Conservation (phyloP, 2,329 filamentous ascomycete species). For the Fusarium poae region DNA sequence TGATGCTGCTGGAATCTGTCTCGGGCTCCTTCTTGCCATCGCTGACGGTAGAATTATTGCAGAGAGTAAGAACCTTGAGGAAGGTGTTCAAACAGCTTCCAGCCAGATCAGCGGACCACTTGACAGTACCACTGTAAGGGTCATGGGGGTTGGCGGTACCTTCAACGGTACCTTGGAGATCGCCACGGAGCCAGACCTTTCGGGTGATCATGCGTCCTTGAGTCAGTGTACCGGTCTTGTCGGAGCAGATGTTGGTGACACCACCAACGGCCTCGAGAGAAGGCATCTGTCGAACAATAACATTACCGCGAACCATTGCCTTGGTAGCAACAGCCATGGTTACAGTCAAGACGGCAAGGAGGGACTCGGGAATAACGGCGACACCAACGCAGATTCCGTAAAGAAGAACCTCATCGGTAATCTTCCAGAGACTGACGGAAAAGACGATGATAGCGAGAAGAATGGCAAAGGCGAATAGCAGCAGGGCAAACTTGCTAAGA, state of each 20-base stretch:
- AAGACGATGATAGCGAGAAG: constrained; percentile 73
- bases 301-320: constrained; percentile 73
- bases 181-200: constrained; percentile 71
- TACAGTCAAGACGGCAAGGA: constrained; percentile 78
- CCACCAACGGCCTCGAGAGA: constrained; percentile 76
- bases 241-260: constrained; percentile 78
- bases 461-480: constrained; percentile 80
- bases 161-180: constrained; percentile 66
- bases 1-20: constrained; percentile 62
- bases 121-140: constrained; percentile 67
- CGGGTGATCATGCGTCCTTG: constrained; percentile 75
- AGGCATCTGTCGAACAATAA: constrained; percentile 74
- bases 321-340: constrained; percentile 77
- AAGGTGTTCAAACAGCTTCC: constrained; percentile 61
- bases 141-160: constrained; percentile 71
- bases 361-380: constrained; percentile 74
- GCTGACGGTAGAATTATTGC: constrained; percentile 69
- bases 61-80: constrained; percentile 69
- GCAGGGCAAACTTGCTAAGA: constrained; percentile 84
- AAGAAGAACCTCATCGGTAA: constrained; percentile 69
- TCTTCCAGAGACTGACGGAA: constrained; percentile 66
- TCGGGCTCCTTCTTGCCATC: constrained; percentile 62
- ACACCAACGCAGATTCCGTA: constrained; percentile 73
- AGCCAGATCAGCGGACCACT: constrained; percentile 58
- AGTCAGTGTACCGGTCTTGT: constrained; percentile 77